These are phyloP conservation scores for Aspergillus sp. DNA, from an alignment of 2,329 filamentous ascomycete genomes.

Conservation along the genomic window DNA sequence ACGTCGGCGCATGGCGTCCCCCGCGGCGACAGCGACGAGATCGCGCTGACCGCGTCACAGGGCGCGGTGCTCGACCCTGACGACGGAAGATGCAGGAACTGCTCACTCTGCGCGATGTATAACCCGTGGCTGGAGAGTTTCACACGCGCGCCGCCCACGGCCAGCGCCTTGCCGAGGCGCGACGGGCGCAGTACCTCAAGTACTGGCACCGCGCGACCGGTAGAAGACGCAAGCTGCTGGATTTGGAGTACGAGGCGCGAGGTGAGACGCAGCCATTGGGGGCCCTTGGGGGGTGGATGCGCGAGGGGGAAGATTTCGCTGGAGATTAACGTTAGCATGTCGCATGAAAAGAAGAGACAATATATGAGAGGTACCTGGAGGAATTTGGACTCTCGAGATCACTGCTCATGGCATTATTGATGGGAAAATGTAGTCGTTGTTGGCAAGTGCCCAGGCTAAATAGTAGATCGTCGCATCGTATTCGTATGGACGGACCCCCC, in stretches of 20 bases:
- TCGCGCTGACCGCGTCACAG: neutral
- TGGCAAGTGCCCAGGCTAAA: neutral
- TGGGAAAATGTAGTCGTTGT: neutral
- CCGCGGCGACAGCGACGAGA: neutral
- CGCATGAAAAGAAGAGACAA: too few species aligned
- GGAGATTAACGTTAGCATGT: neutral
- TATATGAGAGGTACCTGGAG: neutral
- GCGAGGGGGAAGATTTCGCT: conserved; percentile 29
- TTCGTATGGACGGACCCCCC: too few species aligned
- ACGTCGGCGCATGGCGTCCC: too few species aligned
- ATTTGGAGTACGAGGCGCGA: conserved; percentile 31
- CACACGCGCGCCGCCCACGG: conserved; percentile 10
- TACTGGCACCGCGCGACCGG: conserved; percentile 25
- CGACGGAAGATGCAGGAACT: conserved; percentile 12
- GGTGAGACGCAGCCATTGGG: conserved; percentile 22
- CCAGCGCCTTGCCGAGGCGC: conserved; percentile 21
- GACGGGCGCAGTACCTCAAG: conserved; percentile 30
- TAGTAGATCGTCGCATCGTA: neutral
- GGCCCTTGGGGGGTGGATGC: conserved; percentile 28
- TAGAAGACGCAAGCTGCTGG: conserved; percentile 25
- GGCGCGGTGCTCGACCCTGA: neutral
- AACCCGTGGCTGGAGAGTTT: conserved; percentile 26
- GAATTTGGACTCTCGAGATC: neutral
- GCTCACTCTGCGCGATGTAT: conserved; percentile 28
- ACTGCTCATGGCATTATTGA: neutral